phyloP scores from a whole-genome alignment of 1,139 yeast species.

The Yamadazyma atlantica region DNA sequence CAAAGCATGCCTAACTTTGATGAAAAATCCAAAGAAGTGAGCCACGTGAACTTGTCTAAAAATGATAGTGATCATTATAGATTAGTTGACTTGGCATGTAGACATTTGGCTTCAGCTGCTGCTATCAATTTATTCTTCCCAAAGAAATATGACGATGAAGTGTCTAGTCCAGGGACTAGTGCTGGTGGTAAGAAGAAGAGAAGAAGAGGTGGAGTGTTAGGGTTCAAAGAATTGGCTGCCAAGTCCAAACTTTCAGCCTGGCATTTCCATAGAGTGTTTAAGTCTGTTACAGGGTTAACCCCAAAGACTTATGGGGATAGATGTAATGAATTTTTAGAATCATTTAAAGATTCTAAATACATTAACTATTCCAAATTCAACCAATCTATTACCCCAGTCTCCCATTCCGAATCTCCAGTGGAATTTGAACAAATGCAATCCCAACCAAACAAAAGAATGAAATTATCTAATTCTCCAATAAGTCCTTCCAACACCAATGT shows the following conservation, averaged over 20 bases:
- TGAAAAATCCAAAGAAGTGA: slow-evolving; percentile 12
- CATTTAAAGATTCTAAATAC: slow-evolving; percentile 22
- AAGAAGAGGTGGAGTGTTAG: slow-evolving; percentile 85
- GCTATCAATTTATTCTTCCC: slow-evolving; percentile 47
- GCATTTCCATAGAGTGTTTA: slow-evolving; percentile 91
- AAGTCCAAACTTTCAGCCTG: slow-evolving; percentile 86
- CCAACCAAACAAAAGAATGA: background rate
- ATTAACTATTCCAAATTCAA: slow-evolving; percentile 14
- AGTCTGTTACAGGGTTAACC: slow-evolving; percentile 80
- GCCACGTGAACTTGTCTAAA: slow-evolving; percentile 38
- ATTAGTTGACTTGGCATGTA: slow-evolving; percentile 75
- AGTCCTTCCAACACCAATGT: slow-evolving; percentile 1
- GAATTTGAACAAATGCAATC: background rate
- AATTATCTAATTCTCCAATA: slow-evolving; percentile 2
- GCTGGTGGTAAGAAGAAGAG: slow-evolving; percentile 44
- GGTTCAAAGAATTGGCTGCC: slow-evolving; percentile 85
- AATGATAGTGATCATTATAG: slow-evolving; percentile 69
- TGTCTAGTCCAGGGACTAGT: slow-evolving; percentile 3
- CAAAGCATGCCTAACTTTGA: slow-evolving; percentile 27
- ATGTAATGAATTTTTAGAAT: slow-evolving; percentile 70
- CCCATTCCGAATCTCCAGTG: slow-evolving; percentile 6
- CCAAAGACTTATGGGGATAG: slow-evolving; percentile 89
- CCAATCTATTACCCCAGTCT: slow-evolving; percentile 12
- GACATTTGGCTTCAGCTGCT: slow-evolving; percentile 82
- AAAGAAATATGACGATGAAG: slow-evolving; percentile 15